Conservation (phyloP, 208 protist species). For the Acanthamoeba rhysodes region DNA sequence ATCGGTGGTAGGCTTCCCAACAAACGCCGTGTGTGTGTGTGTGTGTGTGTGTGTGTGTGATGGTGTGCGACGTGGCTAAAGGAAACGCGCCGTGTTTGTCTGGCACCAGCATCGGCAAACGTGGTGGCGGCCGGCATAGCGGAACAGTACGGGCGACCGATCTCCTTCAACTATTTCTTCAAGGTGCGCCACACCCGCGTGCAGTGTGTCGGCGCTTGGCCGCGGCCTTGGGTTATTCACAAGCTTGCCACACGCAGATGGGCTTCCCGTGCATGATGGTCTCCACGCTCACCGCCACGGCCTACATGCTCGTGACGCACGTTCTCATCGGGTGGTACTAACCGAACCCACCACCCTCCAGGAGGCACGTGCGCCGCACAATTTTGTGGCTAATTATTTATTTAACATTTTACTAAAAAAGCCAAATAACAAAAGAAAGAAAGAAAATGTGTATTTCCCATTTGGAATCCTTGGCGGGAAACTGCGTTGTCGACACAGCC, state of each 20-base stretch:
- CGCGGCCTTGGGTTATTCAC: not conserved
- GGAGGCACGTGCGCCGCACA: too few species aligned
- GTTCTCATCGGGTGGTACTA: constrained; percentile 44
- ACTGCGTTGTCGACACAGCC: too few species aligned
- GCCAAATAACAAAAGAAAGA: too few species aligned
- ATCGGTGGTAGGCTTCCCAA: constrained; percentile 79
- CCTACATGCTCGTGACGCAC: constrained; percentile 84
- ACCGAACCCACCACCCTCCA: not conserved
- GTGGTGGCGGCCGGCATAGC: constrained; percentile 85
- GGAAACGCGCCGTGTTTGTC: too few species aligned
- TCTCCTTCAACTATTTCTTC: constrained; percentile 85
- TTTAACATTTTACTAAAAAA: too few species aligned
- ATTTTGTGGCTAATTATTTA: too few species aligned
- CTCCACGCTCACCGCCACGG: constrained; percentile 71
- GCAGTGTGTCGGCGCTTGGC: not conserved
- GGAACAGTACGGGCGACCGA: constrained; percentile 78
- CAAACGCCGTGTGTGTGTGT: too few species aligned
- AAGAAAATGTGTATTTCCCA: too few species aligned
- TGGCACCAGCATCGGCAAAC: constrained; percentile 82
- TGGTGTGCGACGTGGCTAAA: too few species aligned
- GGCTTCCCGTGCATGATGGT: constrained; percentile 87
- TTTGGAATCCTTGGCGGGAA: too few species aligned
- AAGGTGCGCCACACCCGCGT: not conserved
- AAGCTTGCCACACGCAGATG: not conserved
- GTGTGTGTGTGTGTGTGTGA: too few species aligned